Conservation (phyloP, 2,329 filamentous ascomycete species). For the Fonsecaea multimorphosa region DNA sequence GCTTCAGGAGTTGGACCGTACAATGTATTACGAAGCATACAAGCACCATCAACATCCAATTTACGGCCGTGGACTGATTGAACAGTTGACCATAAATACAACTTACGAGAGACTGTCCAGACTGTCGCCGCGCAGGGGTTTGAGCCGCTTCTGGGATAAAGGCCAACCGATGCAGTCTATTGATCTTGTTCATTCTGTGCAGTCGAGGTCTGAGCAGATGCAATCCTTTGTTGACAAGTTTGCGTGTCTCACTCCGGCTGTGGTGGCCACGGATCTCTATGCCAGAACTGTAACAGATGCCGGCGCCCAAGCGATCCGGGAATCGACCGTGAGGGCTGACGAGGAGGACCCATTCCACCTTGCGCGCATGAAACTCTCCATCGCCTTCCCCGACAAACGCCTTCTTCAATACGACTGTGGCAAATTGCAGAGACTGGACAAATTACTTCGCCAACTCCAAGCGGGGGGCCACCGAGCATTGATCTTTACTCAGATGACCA, state of each 20-base stretch:
- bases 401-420: conserved; percentile 98
- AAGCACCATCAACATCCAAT: conserved; percentile 80
- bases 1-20: conserved; percentile 80
- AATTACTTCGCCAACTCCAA: conserved; percentile 83
- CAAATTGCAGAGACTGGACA: conserved; percentile 89
- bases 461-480: conserved; percentile 88
- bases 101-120: conserved; percentile 65
- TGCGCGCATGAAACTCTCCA: conserved; percentile 86
- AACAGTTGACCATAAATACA: conserved; percentile 71
- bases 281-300: conserved; percentile 68
- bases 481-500: conserved; percentile 99
- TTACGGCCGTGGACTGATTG: conserved; percentile 80
- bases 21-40: conserved; percentile 78
- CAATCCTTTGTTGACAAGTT: conserved; percentile 83
- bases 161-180: conserved; percentile 53
- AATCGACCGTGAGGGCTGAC: conserved; percentile 48
- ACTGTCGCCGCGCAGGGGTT: conserved; percentile 63
- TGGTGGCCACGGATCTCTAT: conserved; percentile 78
- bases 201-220: conserved; percentile 73
- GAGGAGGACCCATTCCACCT: conserved; percentile 85
- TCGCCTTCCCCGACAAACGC: conserved; percentile 95
- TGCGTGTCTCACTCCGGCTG: conserved; percentile 88
- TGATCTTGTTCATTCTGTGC: conserved; percentile 74
- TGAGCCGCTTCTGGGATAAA: conserved; percentile 42
- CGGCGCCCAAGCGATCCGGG: conserved; percentile 64